Conservation (phyloP, 495 filamentous ascomycete genomes). For the Hypoxylon lenormandii region DNA sequence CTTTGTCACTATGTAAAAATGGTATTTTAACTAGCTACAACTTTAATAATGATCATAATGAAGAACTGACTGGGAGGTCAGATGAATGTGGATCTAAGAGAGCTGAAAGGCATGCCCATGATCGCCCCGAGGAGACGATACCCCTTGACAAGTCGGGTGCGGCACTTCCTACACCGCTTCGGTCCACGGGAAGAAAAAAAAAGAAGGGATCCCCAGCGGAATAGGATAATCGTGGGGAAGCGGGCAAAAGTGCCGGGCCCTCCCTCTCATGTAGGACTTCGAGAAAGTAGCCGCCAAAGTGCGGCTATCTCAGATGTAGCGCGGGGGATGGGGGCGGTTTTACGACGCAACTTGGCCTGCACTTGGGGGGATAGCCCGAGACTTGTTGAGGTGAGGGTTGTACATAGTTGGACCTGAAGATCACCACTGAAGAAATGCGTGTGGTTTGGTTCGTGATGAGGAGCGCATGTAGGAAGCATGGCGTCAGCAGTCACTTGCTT, state of each 20-base stretch:
- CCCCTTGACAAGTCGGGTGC: slow-evolving; percentile 2
- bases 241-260: background rate
- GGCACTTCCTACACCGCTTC: slow-evolving; percentile 6
- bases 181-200: background rate
- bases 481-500: slow-evolving; percentile 35
- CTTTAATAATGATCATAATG: background rate
- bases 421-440: slow-evolving; percentile 12
- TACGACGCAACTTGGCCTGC: background rate
- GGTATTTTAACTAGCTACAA: background rate
- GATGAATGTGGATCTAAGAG: background rate
- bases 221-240: slow-evolving; percentile 10
- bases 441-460: slow-evolving; percentile 25
- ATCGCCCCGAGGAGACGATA: background rate
- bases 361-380: background rate
- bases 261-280: slow-evolving; percentile 1
- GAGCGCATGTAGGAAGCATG: slow-evolving; percentile 15
- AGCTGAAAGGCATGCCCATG: slow-evolving; percentile 1
- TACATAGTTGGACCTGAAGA: slow-evolving; percentile 6
- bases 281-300: slow-evolving; percentile 5
- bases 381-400: background rate
- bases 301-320: slow-evolving; percentile 4
- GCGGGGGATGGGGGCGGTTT: background rate
- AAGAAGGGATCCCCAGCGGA: slow-evolving; percentile 6
- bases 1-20: background rate
- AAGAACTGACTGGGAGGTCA: background rate